Percentiles rank a stretch among this genome's conserved stretches.
These are phyloP conservation scores for Xerocomus potaroensis DNA, from an alignment of 768 basidiomycete species.

Conservation along the genomic window DNA sequence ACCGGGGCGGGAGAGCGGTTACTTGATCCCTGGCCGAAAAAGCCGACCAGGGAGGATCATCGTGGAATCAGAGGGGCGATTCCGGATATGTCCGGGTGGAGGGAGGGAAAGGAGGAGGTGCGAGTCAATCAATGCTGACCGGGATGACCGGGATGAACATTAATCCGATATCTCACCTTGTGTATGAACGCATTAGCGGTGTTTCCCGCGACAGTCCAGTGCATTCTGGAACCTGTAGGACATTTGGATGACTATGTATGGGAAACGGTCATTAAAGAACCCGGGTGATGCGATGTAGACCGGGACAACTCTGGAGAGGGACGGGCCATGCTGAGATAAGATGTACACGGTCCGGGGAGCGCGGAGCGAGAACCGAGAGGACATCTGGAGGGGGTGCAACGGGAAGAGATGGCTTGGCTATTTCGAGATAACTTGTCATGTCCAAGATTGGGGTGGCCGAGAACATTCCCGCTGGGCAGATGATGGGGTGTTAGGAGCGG, in stretches of 20 bases:
- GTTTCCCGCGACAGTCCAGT: too few relatives aligned
- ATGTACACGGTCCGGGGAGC: slow-evolving; percentile 14
- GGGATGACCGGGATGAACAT: neutral
- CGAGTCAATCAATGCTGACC: neutral
- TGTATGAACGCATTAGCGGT: too few relatives aligned
- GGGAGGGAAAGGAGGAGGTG: too few relatives aligned
- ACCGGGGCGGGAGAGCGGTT: slow-evolving; percentile 1
- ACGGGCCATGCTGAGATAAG: slow-evolving; percentile 14
- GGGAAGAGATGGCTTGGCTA: neutral
- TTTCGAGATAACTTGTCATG: neutral
- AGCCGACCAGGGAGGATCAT: neutral
- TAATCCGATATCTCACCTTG: neutral
- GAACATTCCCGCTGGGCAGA: neutral
- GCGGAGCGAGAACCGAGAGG: slow-evolving; percentile 6
- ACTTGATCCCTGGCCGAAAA: slow-evolving; percentile 6
- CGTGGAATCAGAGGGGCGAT: neutral
- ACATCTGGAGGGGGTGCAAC: too few relatives aligned
- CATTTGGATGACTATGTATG: slow-evolving; percentile 1
- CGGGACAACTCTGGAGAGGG: slow-evolving; percentile 1
- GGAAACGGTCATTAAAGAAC: slow-evolving; percentile 17
- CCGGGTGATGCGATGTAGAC: slow-evolving; percentile 3
- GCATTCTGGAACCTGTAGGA: neutral
- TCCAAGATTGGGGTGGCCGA: neutral
- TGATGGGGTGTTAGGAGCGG: neutral
- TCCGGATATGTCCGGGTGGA: slow-evolving; percentile 8